Percentiles rank a stretch among this genome's conserved stretches.
phyloP scores from a whole-genome alignment of 176 grass and related monocot species.

The Bolboschoenus planiculmis region DNA sequence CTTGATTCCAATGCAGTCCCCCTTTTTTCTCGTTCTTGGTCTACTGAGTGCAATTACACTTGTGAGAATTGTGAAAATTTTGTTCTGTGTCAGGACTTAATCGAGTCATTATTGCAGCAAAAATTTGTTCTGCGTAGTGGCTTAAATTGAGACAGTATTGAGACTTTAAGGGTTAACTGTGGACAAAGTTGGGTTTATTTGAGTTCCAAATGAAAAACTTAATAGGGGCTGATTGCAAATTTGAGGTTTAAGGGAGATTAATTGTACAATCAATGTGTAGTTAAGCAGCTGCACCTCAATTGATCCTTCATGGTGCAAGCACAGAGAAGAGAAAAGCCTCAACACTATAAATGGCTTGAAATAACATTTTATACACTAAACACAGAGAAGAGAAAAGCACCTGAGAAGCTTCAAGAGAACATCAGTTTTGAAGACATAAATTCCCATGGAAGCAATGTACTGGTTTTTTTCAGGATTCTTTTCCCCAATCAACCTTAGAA shows the following conservation, averaged over 20 bases:
- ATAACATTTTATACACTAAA: not conserved
- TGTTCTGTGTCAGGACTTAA: not conserved
- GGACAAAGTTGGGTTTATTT: not conserved
- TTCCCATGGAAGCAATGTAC: constrained; percentile 83
- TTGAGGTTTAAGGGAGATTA: not conserved
- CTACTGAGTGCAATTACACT: not conserved
- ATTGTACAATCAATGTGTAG: not conserved
- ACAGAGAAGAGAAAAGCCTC: no score
- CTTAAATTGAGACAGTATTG: not conserved
- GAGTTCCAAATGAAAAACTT: not conserved
- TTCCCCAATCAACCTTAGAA: constrained; percentile 46
- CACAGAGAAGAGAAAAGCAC: constrained; percentile 16
- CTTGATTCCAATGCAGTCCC: not conserved
- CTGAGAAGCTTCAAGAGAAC: constrained; percentile 57
- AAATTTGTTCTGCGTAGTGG: not conserved
- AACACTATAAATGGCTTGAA: not conserved
- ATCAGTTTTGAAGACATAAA: constrained; percentile 70
- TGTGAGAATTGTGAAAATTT: not conserved
- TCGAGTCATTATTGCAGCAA: not conserved
- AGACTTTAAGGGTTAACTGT: not conserved
- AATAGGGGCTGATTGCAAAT: not conserved
- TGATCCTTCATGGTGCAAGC: not conserved
- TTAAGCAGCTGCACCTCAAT: not conserved
- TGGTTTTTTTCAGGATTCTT: constrained; percentile 34
- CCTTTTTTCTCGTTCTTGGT: not conserved